Percentiles rank a stretch among this genome's conserved stretches.
Conservation (phyloP, 2,329 filamentous ascomycete genomes). For the Fusarium sp. region DNA sequence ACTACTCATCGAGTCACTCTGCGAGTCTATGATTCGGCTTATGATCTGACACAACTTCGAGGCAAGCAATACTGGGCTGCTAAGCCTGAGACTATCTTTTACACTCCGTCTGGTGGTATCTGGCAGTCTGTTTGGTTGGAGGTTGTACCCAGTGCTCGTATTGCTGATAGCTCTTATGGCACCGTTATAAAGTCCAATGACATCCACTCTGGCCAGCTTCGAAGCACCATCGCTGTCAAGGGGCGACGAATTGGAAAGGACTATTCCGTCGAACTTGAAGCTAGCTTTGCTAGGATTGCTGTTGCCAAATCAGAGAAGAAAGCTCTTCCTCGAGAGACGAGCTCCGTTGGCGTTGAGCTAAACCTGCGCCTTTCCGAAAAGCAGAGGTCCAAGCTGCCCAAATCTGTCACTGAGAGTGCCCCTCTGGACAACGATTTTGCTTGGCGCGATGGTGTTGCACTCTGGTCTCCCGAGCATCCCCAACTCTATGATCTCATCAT, state of each 20-base stretch:
- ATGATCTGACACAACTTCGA: conserved; percentile 72
- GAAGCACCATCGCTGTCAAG: conserved; percentile 61
- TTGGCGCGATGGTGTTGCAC: conserved; percentile 67
- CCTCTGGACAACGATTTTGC: conserved; percentile 53
- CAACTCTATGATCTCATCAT: conserved; percentile 67
- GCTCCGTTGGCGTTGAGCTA: conserved; percentile 60
- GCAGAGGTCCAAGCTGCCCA: conserved; percentile 54
- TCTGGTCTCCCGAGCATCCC: conserved; percentile 71
- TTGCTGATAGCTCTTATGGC: conserved; percentile 67
- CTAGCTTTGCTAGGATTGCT: conserved; percentile 60
- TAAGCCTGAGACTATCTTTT: conserved; percentile 70
- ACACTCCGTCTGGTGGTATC: conserved; percentile 67
- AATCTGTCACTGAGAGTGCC: conserved; percentile 47
- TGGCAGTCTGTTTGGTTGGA: conserved; percentile 71
- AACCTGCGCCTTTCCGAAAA: conserved; percentile 60
- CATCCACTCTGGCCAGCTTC: conserved; percentile 62
- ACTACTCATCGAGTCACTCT: conserved; percentile 60
- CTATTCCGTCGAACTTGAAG: conserved; percentile 65
- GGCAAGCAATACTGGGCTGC: conserved; percentile 76
- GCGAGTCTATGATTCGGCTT: conserved; percentile 72
- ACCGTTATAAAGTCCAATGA: conserved; percentile 68
- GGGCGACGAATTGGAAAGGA: conserved; percentile 60
- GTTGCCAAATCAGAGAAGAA: conserved; percentile 59
- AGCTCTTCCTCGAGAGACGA: conserved; percentile 61
- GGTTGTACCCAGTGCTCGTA: conserved; percentile 62